Percentiles rank a stretch among this genome's conserved stretches.
Evolutionary conservation across 2,329 filamentous ascomycete species (phyloP).

Genomic region (Neonectria hederae): DNA sequence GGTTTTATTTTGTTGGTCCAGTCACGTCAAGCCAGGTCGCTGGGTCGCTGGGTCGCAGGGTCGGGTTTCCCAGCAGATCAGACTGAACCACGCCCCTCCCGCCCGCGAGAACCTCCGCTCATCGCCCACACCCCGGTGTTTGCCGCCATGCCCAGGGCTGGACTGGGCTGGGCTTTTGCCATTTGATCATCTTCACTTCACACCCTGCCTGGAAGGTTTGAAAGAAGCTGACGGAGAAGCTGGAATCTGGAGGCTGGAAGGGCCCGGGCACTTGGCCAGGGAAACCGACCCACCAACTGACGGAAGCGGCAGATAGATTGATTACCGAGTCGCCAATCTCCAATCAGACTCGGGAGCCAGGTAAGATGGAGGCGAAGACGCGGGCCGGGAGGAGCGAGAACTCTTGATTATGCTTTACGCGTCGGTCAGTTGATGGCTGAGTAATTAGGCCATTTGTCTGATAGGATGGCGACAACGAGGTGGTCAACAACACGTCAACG

Average conservation of each 20-base stretch:
- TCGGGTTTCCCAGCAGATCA: slow-evolving; percentile 22
- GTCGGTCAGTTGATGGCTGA: background rate
- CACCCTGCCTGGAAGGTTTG: slow-evolving; percentile 23
- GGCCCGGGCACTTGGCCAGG: slow-evolving; percentile 22
- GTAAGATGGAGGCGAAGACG: background rate
- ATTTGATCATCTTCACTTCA: background rate
- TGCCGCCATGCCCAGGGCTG: slow-evolving; percentile 3
- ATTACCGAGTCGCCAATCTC: slow-evolving; percentile 26
- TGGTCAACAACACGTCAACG: slow-evolving; percentile 12
- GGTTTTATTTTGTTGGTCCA: slow-evolving; percentile 27
- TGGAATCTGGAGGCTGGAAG: slow-evolving; percentile 31
- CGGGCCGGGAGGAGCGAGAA: background rate
- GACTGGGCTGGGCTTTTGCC: background rate
- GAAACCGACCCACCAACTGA: slow-evolving; percentile 19
- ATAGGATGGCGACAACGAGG: background rate
- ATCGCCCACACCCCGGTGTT: slow-evolving; percentile 25
- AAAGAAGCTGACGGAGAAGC: slow-evolving; percentile 31
- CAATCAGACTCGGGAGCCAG: slow-evolving; percentile 4
- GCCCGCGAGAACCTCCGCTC: slow-evolving; percentile 1
- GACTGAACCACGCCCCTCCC: slow-evolving; percentile 20
- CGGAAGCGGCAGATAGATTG: slow-evolving; percentile 21
- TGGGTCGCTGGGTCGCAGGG: background rate
- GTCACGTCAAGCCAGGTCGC: slow-evolving; percentile 31
- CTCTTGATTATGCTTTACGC: background rate
- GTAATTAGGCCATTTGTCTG: background rate